These are phyloP conservation scores for Nicotiana tomentosiformis DNA, from an alignment of 257 asterid species.

Conservation along the genomic window DNA sequence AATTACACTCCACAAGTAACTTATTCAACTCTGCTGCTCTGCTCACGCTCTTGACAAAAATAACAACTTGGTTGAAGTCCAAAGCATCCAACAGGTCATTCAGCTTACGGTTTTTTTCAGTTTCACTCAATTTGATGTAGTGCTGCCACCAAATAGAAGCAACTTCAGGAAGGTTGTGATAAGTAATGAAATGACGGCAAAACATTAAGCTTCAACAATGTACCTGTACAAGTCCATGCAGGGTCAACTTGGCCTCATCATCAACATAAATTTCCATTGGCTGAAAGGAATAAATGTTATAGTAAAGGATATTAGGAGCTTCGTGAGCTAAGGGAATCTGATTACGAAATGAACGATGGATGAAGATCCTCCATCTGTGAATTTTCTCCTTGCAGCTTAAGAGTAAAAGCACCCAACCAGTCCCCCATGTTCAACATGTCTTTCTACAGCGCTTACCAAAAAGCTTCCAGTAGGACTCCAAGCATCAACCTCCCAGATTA, in stretches of 20 bases:
- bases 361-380: conserved; percentile 44
- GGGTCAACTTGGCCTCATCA: conserved; percentile 96
- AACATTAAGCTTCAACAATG: conserved; percentile 11
- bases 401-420: conserved; percentile 28
- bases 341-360: conserved; percentile 55
- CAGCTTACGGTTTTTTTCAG: conserved; percentile 85
- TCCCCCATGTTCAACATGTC: conserved; percentile 14
- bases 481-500: not conserved
- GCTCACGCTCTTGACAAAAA: conserved; percentile 83
- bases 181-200: conserved; percentile 29
- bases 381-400: conserved; percentile 39
- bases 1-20: conserved; percentile 86
- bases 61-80: conserved; percentile 92
- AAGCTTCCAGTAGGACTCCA: not conserved
- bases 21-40: conserved; percentile 91
- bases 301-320: conserved; percentile 88
- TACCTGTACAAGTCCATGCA: conserved; percentile 97
- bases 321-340: conserved; percentile 58
- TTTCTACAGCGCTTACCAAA: conserved; percentile 14
- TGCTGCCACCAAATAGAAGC: conserved; percentile 43
- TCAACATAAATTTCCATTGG: conserved; percentile 99
- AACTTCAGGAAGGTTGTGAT: not conserved
- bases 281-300: conserved; percentile 82
- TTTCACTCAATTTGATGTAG: conserved; percentile 90
- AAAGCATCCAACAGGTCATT: conserved; percentile 85